These are phyloP conservation scores for Aspergillus sp. DNA, from an alignment of 2,329 filamentous ascomycete species.

Conservation along the genomic window DNA sequence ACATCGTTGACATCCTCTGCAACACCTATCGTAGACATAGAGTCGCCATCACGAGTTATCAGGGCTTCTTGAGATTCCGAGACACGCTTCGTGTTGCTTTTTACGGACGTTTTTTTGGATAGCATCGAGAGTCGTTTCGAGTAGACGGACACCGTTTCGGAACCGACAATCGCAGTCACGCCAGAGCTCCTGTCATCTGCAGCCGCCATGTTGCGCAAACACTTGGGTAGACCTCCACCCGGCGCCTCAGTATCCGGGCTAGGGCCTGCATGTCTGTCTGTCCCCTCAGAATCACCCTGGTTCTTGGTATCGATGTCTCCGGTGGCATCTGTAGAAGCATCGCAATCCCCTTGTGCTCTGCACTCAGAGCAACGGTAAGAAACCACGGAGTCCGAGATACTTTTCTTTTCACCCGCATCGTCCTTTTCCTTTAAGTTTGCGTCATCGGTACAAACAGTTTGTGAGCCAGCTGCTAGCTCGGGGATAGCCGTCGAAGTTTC, in stretches of 20 bases:
- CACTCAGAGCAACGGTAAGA: conserved; percentile 24
- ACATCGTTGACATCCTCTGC: conserved; percentile 25
- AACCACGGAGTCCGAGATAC: conserved; percentile 20
- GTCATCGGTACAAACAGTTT: conserved; percentile 11
- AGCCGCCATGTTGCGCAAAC: conserved; percentile 21
- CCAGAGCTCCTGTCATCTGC: conserved; percentile 62
- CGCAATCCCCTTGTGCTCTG: conserved; percentile 15
- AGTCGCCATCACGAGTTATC: conserved; percentile 18
- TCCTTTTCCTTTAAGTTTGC: conserved; percentile 22
- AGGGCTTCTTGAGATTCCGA: conserved; percentile 41
- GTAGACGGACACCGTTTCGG: conserved; percentile 30
- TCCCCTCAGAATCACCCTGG: not conserved
- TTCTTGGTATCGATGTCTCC: conserved; percentile 2
- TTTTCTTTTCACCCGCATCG: conserved; percentile 23
- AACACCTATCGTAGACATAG: conserved; percentile 28
- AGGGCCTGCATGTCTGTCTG: not conserved
- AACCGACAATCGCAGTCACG: conserved; percentile 58
- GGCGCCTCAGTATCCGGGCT: not conserved
- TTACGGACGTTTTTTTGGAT: conserved; percentile 27
- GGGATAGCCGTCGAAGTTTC: conserved; percentile 19
- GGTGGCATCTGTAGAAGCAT: conserved; percentile 13
- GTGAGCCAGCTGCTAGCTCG: conserved; percentile 23
- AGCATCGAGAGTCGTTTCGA: conserved; percentile 34
- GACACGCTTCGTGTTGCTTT: conserved; percentile 14
- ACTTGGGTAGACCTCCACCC: conserved; percentile 14